Conservation (phyloP, 768 basidiomycete genomes). For the Agaricus sinodeliciosus region DNA sequence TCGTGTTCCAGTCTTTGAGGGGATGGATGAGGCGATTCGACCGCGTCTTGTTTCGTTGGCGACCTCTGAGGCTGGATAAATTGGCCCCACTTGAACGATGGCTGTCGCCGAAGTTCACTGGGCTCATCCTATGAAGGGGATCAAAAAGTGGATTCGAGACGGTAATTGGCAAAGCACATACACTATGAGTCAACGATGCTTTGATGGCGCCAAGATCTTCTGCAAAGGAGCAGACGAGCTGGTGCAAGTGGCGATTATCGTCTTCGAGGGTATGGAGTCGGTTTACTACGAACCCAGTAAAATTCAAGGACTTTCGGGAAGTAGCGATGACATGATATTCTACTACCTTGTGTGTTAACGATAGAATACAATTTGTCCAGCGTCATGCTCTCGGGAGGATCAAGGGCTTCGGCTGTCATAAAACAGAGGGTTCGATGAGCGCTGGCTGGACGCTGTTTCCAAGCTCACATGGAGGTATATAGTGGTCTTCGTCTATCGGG, state of each 20-base stretch:
- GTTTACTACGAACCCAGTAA: constrained; percentile 38
- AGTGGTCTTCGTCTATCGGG: constrained; percentile 77
- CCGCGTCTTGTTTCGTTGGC: constrained; percentile 64
- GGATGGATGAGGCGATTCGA: constrained; percentile 75
- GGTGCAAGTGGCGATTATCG: constrained; percentile 67
- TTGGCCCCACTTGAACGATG: constrained; percentile 86
- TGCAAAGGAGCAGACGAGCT: constrained; percentile 52
- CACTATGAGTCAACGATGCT: constrained; percentile 33
- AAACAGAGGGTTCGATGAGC: constrained; percentile 6
- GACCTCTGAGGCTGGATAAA: constrained; percentile 73
- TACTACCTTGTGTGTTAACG: constrained; percentile 69
- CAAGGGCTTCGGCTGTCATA: constrained; percentile 24
- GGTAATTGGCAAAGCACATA: constrained; percentile 18
- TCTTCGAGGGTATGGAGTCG: constrained; percentile 67
- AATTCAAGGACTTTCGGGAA: too few species aligned
- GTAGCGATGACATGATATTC: background rate
- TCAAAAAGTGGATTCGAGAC: constrained; percentile 10
- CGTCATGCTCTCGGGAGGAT: constrained; percentile 34
- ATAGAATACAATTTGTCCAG: constrained; percentile 62
- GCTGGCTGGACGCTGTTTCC: background rate
- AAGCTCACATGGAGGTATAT: constrained; percentile 79
- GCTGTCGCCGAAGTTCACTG: constrained; percentile 57
- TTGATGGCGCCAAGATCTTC: constrained; percentile 55
- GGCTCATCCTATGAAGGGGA: constrained; percentile 26
- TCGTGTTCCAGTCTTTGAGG: constrained; percentile 78